Percentiles rank a stretch among this genome's conserved stretches.
These are phyloP conservation scores for Betula pendula DNA, from an alignment of 306 rosid genomes.

Conservation along the genomic window DNA sequence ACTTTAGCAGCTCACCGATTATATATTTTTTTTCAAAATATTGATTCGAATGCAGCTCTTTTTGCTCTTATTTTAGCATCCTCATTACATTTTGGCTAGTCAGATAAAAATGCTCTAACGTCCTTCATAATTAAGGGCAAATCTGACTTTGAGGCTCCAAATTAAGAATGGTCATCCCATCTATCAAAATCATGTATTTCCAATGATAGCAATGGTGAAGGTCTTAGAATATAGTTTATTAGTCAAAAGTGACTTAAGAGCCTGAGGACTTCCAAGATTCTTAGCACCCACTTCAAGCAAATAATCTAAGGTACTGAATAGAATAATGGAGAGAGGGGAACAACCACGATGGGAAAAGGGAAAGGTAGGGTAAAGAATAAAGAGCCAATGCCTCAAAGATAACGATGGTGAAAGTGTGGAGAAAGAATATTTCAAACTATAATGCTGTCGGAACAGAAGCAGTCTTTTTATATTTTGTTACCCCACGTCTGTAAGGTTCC, in stretches of 20 bases:
- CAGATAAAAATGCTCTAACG: background rate
- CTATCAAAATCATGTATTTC: slow-evolving; percentile 24
- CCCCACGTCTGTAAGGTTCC: slow-evolving; percentile 14
- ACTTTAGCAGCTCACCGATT: too few species aligned
- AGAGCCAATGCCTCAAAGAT: slow-evolving; percentile 27
- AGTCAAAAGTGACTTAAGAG: slow-evolving; percentile 57
- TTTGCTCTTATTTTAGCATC: too few species aligned
- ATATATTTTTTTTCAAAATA: too few species aligned
- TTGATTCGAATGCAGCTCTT: too few species aligned
- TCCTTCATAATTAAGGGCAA: background rate
- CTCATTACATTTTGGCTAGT: too few species aligned
- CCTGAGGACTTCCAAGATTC: slow-evolving; percentile 44
- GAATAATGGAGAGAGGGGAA: slow-evolving; percentile 34
- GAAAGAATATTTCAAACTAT: slow-evolving; percentile 31
- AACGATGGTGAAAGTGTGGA: slow-evolving; percentile 15
- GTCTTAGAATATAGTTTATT: slow-evolving; percentile 11
- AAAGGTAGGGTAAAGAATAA: slow-evolving; percentile 10
- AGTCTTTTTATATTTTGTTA: slow-evolving; percentile 26
- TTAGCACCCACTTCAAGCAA: slow-evolving; percentile 42
- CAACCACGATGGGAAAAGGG: slow-evolving; percentile 12
- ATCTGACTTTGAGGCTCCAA: slow-evolving; percentile 13
- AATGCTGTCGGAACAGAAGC: slow-evolving; percentile 70
- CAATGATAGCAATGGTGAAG: slow-evolving; percentile 11
- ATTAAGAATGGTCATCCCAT: background rate
- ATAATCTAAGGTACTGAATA: slow-evolving; percentile 10